A percentile compares a stretch with the other conserved stretches of the same genome.
Evolutionary conservation across 2,329 filamentous ascomycete species (phyloP).

Genomic region (Apiospora pterosperma): DNA sequence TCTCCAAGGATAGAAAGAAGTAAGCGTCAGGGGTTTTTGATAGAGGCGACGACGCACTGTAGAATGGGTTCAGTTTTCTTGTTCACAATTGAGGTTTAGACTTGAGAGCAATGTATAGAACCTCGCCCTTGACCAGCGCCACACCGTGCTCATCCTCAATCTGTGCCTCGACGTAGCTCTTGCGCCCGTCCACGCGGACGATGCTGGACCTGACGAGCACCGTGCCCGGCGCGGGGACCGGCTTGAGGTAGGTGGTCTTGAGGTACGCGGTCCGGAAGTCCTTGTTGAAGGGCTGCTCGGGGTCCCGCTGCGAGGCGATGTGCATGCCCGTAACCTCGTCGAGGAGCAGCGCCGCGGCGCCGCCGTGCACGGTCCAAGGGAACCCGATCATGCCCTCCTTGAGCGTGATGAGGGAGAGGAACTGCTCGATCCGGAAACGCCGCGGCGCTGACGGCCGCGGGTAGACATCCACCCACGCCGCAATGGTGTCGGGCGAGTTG

Average conservation of each 20-base stretch:
- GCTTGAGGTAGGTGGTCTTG: constrained; percentile 1
- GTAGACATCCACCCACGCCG: neutral
- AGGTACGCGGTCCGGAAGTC: constrained; percentile 4
- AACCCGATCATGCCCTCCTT: constrained; percentile 46
- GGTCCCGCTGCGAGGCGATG: constrained; percentile 27
- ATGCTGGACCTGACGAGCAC: neutral
- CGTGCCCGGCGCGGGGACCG: neutral
- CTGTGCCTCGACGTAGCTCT: neutral
- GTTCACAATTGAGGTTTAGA: neutral
- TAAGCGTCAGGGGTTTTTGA: no score
- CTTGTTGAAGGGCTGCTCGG: neutral
- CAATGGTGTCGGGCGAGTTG: constrained; percentile 7
- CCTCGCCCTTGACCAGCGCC: constrained; percentile 2
- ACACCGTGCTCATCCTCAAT: neutral
- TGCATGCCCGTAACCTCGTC: constrained; percentile 46
- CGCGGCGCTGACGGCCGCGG: neutral
- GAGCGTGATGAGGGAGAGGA: constrained; percentile 18
- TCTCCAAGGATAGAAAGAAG: neutral
- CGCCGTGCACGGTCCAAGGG: constrained; percentile 42
- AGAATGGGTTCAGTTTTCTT: neutral
- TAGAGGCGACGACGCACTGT: neutral
- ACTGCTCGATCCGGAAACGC: neutral
- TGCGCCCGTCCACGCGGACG: constrained; percentile 1
- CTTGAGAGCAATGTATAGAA: neutral
- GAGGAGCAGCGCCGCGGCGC: constrained; percentile 42